phyloP scores from a whole-genome alignment of 2,329 filamentous ascomycete genomes.

The Massarina eburnea region DNA sequence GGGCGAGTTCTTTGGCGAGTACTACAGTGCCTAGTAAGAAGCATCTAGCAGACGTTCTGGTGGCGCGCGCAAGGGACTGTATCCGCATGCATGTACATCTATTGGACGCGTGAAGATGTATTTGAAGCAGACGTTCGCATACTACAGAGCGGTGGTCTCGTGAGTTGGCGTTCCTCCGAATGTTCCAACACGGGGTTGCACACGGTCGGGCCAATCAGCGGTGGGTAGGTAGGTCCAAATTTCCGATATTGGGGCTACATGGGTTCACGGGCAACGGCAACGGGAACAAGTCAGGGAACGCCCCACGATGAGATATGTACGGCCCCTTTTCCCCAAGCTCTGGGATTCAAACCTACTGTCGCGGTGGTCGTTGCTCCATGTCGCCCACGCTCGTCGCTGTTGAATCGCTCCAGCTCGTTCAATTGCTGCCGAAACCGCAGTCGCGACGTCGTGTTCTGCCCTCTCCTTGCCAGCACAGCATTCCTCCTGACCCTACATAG shows the following conservation, averaged over 20 bases:
- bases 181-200: background rate
- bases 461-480: constrained; percentile 12
- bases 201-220: constrained; percentile 7
- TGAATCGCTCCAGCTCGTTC: too few relatives aligned
- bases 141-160: constrained; percentile 3
- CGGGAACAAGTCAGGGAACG: background rate
- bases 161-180: constrained; percentile 8
- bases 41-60: background rate
- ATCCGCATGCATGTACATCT: background rate
- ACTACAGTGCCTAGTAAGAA: background rate
- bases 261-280: background rate
- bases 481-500: background rate
- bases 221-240: constrained; percentile 7
- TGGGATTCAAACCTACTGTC: background rate
- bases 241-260: constrained; percentile 8
- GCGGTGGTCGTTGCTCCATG: background rate
- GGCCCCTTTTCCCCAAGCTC: background rate
- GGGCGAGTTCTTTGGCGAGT: constrained; percentile 17
- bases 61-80: background rate
- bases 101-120: background rate
- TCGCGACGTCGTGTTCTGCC: background rate
- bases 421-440: too few relatives aligned
- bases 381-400: background rate
- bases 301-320: background rate
- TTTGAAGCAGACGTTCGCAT: background rate